Conservation (phyloP, 192 early-diverging fungal species). For the Gonapodya sp. region DNA sequence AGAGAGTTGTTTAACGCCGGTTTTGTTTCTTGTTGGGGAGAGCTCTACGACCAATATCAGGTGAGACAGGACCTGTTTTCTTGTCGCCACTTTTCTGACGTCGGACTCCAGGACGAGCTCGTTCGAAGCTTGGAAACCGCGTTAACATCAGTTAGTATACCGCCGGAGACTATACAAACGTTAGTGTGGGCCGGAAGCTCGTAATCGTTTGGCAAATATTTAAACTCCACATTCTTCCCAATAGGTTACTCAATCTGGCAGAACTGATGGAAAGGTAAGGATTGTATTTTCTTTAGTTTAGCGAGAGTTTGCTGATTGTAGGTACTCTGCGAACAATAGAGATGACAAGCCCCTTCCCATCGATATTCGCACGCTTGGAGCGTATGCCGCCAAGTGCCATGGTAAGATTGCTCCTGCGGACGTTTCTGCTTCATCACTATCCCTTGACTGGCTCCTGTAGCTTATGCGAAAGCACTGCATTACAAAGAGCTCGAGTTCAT, state of each 20-base stretch:
- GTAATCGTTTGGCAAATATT: neutral
- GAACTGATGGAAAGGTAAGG: conserved; percentile 89
- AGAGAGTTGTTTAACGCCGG: conserved; percentile 90
- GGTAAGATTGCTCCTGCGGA: neutral
- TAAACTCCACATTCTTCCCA: neutral
- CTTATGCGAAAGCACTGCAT: conserved; percentile 95
- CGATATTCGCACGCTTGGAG: conserved; percentile 77
- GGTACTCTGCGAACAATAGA: conserved; percentile 20
- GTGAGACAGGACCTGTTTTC: neutral
- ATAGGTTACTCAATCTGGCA: conserved; percentile 72
- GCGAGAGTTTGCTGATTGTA: neutral
- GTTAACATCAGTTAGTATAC: conserved; percentile 66
- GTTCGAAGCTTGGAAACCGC: conserved; percentile 72
- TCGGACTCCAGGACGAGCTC: conserved; percentile 62
- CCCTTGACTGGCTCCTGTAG: conserved; percentile 15
- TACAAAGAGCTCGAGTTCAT: conserved; percentile 95
- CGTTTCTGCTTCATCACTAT: no score
- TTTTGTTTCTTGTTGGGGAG: conserved; percentile 95
- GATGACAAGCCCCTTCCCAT: conserved; percentile 92
- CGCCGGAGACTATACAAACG: conserved; percentile 84
- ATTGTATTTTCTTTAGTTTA: neutral
- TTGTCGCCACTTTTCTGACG: neutral
- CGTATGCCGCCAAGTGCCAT: conserved; percentile 85
- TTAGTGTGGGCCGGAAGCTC: neutral
- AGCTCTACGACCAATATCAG: conserved; percentile 79